A percentile compares a stretch with the other conserved stretches of the same genome.
These are phyloP conservation scores for Barnettozyma hawaiiensis DNA, from an alignment of 1,139 yeast species.

Conservation along the genomic window DNA sequence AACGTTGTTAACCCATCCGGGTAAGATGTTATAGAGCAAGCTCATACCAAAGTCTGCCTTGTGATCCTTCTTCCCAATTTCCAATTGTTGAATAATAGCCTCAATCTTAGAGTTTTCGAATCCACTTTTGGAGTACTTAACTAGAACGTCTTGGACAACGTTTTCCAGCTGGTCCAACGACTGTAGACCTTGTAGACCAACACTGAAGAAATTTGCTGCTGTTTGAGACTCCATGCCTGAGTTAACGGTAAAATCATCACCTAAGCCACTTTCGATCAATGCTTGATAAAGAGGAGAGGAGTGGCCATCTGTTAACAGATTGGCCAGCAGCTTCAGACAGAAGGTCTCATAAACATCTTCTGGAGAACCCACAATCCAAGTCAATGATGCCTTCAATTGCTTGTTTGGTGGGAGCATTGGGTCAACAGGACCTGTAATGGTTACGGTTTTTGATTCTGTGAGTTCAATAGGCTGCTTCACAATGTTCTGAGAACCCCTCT, in stretches of 20 bases:
- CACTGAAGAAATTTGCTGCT: constrained; percentile 68
- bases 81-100: constrained; percentile 85
- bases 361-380: constrained; percentile 84
- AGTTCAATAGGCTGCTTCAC: constrained; percentile 40
- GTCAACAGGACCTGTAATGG: constrained; percentile 72
- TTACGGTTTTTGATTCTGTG: constrained; percentile 31
- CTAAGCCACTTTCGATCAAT: constrained; percentile 77
- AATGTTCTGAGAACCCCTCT: constrained; percentile 30
- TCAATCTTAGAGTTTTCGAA: constrained; percentile 63
- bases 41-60: constrained; percentile 89
- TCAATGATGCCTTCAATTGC: constrained; percentile 74
- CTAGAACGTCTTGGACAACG: constrained; percentile 41
- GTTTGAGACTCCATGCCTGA: constrained; percentile 85
- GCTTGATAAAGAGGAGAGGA: constrained; percentile 84
- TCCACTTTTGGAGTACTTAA: constrained; percentile 40
- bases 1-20: constrained; percentile 77
- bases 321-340: constrained; percentile 65
- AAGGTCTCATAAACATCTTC: constrained; percentile 64
- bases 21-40: constrained; percentile 63
- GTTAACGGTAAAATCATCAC: constrained; percentile 83
- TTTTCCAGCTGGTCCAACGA: constrained; percentile 40
- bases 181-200: constrained; percentile 78
- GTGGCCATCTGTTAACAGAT: constrained; percentile 83
- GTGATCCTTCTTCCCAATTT: constrained; percentile 75
- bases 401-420: constrained; percentile 67